Conservation (phyloP, 441 rosid species). For the Sinapis alba region DNA sequence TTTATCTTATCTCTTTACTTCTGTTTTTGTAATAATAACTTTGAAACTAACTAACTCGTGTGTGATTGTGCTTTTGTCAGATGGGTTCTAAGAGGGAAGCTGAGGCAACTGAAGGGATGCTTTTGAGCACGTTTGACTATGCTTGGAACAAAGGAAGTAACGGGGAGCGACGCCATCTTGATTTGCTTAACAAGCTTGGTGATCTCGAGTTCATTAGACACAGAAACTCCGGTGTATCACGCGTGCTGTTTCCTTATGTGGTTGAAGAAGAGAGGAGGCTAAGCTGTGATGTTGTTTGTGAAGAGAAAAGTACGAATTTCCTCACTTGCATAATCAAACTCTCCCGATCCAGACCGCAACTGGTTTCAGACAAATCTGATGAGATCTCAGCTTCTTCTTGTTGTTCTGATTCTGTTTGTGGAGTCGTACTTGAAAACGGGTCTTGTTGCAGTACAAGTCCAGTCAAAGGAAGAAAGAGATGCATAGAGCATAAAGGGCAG, state of each 20-base stretch:
- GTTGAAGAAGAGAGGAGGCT: slow-evolving; percentile 33
- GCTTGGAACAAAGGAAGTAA: slow-evolving; percentile 93
- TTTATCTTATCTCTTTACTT: slow-evolving; percentile 17
- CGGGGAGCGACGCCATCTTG: slow-evolving; percentile 63
- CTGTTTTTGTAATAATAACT: not conserved
- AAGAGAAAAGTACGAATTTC: slow-evolving; percentile 37
- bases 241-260: slow-evolving; percentile 41
- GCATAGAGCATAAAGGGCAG: slow-evolving; percentile 36
- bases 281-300: slow-evolving; percentile 16
- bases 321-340: slow-evolving; percentile 50
- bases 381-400: not conserved
- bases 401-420: slow-evolving; percentile 32
- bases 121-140: slow-evolving; percentile 73
- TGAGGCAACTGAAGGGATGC: slow-evolving; percentile 55
- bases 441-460: slow-evolving; percentile 19
- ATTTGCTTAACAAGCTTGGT: slow-evolving; percentile 54
- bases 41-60: not conserved
- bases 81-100: slow-evolving; percentile 68
- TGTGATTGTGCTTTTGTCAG: slow-evolving; percentile 36
- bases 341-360: slow-evolving; percentile 57
- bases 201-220: slow-evolving; percentile 32
- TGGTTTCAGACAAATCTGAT: slow-evolving; percentile 42
- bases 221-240: slow-evolving; percentile 41
- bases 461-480: slow-evolving; percentile 38
- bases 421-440: slow-evolving; percentile 31